Evolutionary conservation across 371 early-diverging fungal genomes (phyloP).

Genomic region (Blastocladiella emersonii): DNA sequence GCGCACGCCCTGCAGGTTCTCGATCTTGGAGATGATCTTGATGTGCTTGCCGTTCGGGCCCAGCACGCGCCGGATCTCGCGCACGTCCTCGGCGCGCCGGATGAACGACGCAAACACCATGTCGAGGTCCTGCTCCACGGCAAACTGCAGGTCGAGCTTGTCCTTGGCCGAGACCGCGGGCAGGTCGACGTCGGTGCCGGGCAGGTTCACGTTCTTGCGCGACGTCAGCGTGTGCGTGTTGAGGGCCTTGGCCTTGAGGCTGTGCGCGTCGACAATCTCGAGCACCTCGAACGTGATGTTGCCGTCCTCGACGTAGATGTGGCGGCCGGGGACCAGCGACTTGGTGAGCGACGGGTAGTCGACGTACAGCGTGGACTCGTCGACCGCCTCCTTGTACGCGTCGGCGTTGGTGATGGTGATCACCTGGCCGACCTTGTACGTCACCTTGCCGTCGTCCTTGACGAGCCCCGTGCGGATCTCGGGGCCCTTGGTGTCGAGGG

Average conservation of each 20-base stretch:
- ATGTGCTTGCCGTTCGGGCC: conserved; percentile 64
- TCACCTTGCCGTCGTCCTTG: conserved; percentile 40
- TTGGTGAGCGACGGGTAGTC: conserved; percentile 77
- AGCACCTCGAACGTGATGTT: conserved; percentile 70
- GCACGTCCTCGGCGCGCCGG: conserved; percentile 75
- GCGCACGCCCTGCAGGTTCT: conserved; percentile 85
- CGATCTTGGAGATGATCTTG: conserved; percentile 92
- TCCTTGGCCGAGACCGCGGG: conserved; percentile 93
- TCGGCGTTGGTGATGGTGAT: conserved; percentile 75
- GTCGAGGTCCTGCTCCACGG: conserved; percentile 86
- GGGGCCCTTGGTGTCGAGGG: conserved; percentile 65
- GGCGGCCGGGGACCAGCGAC: conserved; percentile 63
- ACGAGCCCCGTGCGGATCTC: conserved; percentile 72
- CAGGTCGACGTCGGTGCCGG: conserved; percentile 70
- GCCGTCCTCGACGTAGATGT: conserved; percentile 79
- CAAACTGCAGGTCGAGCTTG: conserved; percentile 76
- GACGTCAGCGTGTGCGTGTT: conserved; percentile 61
- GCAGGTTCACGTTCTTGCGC: conserved; percentile 80
- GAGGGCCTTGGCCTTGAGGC: conserved; percentile 53
- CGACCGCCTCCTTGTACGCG: conserved; percentile 43
- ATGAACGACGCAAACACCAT: conserved; percentile 96
- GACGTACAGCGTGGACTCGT: conserved; percentile 58
- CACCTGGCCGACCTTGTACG: conserved; percentile 42
- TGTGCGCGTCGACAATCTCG: conserved; percentile 35
- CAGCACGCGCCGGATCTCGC: conserved; percentile 61